Base-by-base conservation (phyloP, 768 basidiomycete species). In the Rhodotorula babjevae region DNA sequence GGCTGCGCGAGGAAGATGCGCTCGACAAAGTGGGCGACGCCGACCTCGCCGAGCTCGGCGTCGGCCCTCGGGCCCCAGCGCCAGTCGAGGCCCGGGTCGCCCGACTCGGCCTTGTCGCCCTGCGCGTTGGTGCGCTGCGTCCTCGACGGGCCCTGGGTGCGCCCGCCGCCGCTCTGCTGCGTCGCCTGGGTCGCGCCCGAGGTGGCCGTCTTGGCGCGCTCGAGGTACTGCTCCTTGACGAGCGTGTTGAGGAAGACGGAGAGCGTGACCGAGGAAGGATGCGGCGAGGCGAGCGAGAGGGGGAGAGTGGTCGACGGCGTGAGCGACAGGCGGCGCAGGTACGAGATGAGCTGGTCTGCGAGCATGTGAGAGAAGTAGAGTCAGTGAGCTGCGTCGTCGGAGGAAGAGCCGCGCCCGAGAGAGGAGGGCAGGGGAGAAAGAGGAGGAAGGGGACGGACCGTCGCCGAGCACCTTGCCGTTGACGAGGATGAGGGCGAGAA, bases 401-500 rank as follows among this genome's bases (percentile, higher is more conserved):
- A 42, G 49, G 21, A 50, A 5, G 29, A 49, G 55, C 46, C 57
- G 15, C 21, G 0, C 31, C 27, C 40, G 58, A 44, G 40, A 73
- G 57, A 29, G 27, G 14, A 44, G 15, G 52, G 55, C 36, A n/a
- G 27, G 42, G n/a, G 27, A 25, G 29, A 23, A 11, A 19, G 8
- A 19, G 0, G 27, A 18, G 2, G 49, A 16, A 23, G n/a, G 36
- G 36, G 49, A 83, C 88, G 77, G 77, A 93, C 93, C 81, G 77
- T 96, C 93, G 40, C 84, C 83, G 27, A 96, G 83, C 23, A 86
- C 85, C 18, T 89, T 83, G 58, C 91, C 91, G 74, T 86, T 88
- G 57, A 89, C 89, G n/a, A 98, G 84, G 60, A 98, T 87, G 33
- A 96, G 83, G 0, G 89, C 87, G 18, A 97, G 86, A 50, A 98